Conservation (phyloP, 345 rosid genomes). For the Populus pruinosa region DNA sequence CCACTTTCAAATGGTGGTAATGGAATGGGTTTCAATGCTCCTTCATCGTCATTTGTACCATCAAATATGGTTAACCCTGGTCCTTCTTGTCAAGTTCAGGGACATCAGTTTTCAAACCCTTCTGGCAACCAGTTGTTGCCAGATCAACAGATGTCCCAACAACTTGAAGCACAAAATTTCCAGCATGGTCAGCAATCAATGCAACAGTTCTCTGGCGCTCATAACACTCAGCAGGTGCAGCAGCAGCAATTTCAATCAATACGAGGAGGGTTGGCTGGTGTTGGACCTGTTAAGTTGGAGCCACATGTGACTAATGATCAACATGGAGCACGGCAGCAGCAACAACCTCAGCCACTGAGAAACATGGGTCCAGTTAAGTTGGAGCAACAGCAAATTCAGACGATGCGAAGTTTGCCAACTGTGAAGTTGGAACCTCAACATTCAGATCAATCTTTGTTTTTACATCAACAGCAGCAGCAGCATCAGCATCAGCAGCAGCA, state of each 20-base stretch:
- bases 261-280: constrained; percentile 67
- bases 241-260: constrained; percentile 60
- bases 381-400: constrained; percentile 68
- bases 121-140: constrained; percentile 58
- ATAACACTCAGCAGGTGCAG: constrained; percentile 43
- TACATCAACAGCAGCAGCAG: constrained; percentile 57
- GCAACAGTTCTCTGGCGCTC: constrained; percentile 58
- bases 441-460: constrained; percentile 68
- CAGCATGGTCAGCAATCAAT: constrained; percentile 73
- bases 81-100: constrained; percentile 65
- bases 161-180: constrained; percentile 59
- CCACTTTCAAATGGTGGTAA: constrained; percentile 61
- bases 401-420: constrained; percentile 56
- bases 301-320: constrained; percentile 70
- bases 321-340: constrained; percentile 47
- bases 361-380: constrained; percentile 63
- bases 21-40: constrained; percentile 59
- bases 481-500: constrained; percentile 75
- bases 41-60: constrained; percentile 55
- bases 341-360: constrained; percentile 56
- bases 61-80: constrained; percentile 64
- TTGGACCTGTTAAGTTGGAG: constrained; percentile 80
- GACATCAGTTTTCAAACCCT: constrained; percentile 65
- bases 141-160: constrained; percentile 72
- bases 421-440: constrained; percentile 82